Evolutionary conservation across 176 grass and related monocot genomes (phyloP).

Genomic region (Oryza glumipatula): DNA sequence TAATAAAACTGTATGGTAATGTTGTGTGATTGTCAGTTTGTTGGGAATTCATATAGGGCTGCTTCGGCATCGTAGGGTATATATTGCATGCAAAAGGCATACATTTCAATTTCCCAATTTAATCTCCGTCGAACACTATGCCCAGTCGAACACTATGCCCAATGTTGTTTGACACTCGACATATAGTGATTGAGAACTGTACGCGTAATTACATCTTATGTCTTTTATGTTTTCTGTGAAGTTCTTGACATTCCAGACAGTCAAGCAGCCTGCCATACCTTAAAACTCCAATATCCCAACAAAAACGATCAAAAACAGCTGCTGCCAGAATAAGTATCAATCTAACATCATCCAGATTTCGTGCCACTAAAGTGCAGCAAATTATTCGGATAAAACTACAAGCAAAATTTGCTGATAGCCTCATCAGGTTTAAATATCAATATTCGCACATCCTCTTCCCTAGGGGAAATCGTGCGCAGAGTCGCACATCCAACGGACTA

Average conservation of each 20-base stretch:
- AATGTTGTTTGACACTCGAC: background rate
- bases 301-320: background rate
- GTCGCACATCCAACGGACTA: background rate
- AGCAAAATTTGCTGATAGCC: background rate
- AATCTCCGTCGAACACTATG: background rate
- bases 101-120: background rate
- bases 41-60: background rate
- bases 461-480: background rate
- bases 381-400: background rate
- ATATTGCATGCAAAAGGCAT: background rate
- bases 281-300: background rate
- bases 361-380: background rate
- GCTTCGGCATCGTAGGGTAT: background rate
- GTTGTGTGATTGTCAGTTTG: slow-evolving; percentile 1
- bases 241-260: background rate
- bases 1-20: background rate
- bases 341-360: background rate
- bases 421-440: background rate
- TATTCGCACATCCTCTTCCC: background rate
- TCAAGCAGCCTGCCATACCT: background rate
- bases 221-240: background rate
- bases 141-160: background rate
- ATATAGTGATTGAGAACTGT: background rate
- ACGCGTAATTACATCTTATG: no score
- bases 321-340: background rate